These are phyloP conservation scores for Botrytis hyacinthi DNA, from an alignment of 2,329 filamentous ascomycete species.

Conservation along the genomic window DNA sequence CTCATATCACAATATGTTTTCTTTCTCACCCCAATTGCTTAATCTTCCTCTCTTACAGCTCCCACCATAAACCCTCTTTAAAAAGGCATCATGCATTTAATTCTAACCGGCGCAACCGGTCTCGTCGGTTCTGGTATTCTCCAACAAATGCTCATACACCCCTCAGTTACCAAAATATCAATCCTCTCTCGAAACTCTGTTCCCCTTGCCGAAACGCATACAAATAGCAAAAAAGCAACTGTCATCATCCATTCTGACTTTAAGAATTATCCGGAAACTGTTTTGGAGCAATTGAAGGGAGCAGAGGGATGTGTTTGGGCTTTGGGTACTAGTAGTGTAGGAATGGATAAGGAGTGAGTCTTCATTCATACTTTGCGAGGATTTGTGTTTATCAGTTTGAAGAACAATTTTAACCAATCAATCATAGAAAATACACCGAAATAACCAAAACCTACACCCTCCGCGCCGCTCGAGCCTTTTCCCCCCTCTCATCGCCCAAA, in stretches of 20 bases:
- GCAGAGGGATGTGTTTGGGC: conserved; percentile 74
- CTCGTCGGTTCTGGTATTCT: conserved; percentile 61
- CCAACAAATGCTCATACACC: conserved; percentile 57
- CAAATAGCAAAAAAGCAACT: conserved; percentile 49
- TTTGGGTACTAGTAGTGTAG: conserved; percentile 60
- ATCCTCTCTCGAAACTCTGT: conserved; percentile 67
- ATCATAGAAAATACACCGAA: conserved; percentile 57
- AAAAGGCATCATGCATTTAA: conserved; percentile 54
- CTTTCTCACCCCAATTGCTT: neutral
- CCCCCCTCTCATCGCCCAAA: conserved; percentile 43
- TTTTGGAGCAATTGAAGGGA: conserved; percentile 60
- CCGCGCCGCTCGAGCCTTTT: conserved; percentile 60
- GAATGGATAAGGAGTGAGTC: conserved; percentile 57
- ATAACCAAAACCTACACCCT: conserved; percentile 68
- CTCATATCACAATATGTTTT: neutral
- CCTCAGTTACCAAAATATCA: conserved; percentile 59
- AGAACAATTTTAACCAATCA: conserved; percentile 5
- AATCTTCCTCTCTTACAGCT: neutral
- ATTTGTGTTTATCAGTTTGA: neutral
- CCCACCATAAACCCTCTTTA: neutral
- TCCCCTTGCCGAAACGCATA: conserved; percentile 58
- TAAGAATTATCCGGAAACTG: conserved; percentile 52
- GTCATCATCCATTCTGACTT: conserved; percentile 71
- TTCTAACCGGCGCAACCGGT: conserved; percentile 67
- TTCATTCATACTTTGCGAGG: neutral